These are phyloP conservation scores for Leccinum boreale DNA, from an alignment of 768 basidiomycete genomes.

Conservation along the genomic window DNA sequence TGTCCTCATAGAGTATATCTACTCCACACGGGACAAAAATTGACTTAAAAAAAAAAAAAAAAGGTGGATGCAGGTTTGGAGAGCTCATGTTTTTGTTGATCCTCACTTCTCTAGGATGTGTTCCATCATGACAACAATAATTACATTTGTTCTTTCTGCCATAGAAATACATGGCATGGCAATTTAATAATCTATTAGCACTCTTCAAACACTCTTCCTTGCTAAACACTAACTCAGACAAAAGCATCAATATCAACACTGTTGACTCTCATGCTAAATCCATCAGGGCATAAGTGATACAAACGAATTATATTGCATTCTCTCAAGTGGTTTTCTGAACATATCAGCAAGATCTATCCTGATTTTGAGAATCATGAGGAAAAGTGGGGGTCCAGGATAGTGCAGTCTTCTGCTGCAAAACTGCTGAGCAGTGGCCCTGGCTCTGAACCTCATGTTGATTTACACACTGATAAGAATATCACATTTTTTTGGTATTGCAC, in stretches of 20 bases:
- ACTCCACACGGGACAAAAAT: no score
- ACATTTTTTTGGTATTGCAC: constrained; percentile 6
- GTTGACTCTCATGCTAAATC: neutral
- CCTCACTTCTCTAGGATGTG: no score
- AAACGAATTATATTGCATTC: neutral
- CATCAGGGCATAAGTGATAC: constrained; percentile 3
- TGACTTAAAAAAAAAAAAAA: no score
- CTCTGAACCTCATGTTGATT: neutral
- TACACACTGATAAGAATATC: neutral
- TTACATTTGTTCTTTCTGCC: no score
- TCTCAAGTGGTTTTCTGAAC: neutral
- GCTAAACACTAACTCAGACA: constrained; percentile 1
- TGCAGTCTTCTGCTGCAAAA: no score
- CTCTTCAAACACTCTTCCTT: constrained; percentile 5
- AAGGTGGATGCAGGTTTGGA: no score
- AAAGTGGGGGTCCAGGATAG: neutral
- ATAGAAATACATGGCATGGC: neutral
- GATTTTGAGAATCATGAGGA: neutral
- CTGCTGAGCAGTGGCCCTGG: neutral
- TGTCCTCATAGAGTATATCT: no score
- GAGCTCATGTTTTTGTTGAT: no score
- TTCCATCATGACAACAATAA: no score
- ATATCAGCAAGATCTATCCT: neutral
- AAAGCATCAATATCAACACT: neutral
- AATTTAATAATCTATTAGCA: no score